phyloP scores from a whole-genome alignment of 23 red algal species.

The Cyanidioschyzon merolae region DNA sequence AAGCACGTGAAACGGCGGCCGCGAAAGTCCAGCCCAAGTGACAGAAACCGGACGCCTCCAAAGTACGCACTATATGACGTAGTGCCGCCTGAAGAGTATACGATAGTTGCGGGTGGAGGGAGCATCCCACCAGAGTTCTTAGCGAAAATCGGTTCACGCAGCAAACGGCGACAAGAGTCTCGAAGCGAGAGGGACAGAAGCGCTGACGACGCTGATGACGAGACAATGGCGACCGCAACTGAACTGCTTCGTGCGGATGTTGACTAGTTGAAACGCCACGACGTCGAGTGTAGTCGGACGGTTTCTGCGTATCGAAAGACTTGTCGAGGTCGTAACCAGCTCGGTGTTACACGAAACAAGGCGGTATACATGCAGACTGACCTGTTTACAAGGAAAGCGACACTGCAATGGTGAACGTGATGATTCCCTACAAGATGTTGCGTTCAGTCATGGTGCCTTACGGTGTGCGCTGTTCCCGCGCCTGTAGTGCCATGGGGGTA shows the following conservation, averaged over 20 bases:
- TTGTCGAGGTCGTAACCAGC: no score
- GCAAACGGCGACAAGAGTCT: neutral
- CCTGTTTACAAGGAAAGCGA: no score
- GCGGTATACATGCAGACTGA: no score
- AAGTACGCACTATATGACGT: neutral
- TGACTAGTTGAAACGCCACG: no score
- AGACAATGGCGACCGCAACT: neutral
- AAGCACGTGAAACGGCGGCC: slow-evolving; percentile 4
- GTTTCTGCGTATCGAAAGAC: no score
- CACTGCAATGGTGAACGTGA: no score
- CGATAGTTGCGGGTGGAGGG: neutral
- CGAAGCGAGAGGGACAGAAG: neutral
- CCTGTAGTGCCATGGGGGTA: no score
- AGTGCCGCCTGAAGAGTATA: neutral
- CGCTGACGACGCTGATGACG: neutral
- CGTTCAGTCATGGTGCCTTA: no score
- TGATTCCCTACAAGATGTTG: no score
- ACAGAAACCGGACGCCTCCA: neutral
- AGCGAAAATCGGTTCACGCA: neutral
- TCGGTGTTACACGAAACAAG: no score
- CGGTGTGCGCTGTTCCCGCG: no score
- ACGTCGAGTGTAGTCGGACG: no score
- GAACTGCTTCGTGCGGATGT: neutral
- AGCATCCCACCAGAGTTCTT: neutral
- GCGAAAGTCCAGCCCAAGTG: neutral